phyloP scores from a whole-genome alignment of 495 filamentous ascomycete genomes.

The Extremus antarcticus region DNA sequence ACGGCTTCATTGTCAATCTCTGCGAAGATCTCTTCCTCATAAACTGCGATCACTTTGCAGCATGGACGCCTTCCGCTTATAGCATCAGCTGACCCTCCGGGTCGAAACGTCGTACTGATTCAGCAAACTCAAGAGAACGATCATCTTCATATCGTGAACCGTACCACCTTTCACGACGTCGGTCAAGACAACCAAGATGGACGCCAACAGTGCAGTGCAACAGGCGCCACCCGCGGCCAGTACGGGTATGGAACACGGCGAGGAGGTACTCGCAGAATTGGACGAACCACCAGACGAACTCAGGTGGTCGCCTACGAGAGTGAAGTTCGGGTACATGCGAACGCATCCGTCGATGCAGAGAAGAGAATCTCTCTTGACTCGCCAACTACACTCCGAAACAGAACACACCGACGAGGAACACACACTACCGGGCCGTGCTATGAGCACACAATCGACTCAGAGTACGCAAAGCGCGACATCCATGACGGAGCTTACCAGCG shows the following conservation, averaged over 20 bases:
- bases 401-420: conserved; percentile 16
- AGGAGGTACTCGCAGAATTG: conserved; percentile 7
- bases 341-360: background rate
- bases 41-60: background rate
- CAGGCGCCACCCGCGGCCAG: background rate
- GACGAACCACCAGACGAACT: conserved; percentile 24
- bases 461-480: conserved; percentile 70
- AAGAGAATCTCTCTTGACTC: conserved; percentile 22
- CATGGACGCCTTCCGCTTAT: background rate
- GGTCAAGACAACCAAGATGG: background rate
- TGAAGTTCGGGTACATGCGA: conserved; percentile 1
- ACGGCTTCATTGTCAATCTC: too few relatives aligned
- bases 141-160: background rate
- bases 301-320: conserved; percentile 6
- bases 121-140: background rate
- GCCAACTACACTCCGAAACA: conserved; percentile 20
- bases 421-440: conserved; percentile 5
- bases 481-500: conserved; percentile 79
- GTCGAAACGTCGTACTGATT: background rate
- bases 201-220: background rate
- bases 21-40: too few relatives aligned
- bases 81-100: background rate
- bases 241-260: background rate
- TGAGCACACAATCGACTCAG: conserved; percentile 56
- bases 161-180: too few relatives aligned